Percentiles rank a stretch among this genome's conserved stretches.
phyloP scores from a whole-genome alignment of 495 filamentous ascomycete genomes.

The Aeminium ludgeri region DNA sequence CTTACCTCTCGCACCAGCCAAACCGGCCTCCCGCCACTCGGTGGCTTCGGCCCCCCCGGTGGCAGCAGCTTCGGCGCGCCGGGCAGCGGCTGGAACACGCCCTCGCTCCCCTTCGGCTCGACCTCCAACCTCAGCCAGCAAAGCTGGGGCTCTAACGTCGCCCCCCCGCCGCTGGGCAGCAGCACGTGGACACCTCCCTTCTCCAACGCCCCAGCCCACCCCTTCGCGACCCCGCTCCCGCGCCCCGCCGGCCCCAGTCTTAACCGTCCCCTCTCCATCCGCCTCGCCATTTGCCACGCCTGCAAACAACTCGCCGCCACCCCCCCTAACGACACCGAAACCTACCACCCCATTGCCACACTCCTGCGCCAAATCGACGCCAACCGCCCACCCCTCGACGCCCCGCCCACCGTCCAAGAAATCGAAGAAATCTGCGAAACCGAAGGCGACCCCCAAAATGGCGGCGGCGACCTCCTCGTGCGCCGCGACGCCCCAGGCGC shows the following conservation, averaged over 20 bases:
- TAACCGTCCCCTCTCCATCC: conserved; percentile 39
- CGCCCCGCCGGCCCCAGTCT: conserved; percentile 12
- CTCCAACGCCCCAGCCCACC: conserved; percentile 1
- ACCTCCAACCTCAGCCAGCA: conserved; percentile 4
- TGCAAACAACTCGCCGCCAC: conserved; percentile 39
- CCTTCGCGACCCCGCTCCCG: conserved; percentile 8
- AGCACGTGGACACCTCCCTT: conserved; percentile 11
- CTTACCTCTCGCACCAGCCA: not conserved
- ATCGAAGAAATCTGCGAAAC: conserved; percentile 85
- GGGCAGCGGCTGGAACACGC: conserved; percentile 20
- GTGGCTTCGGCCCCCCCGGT: conserved; percentile 7
- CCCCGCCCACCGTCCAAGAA: conserved; percentile 47
- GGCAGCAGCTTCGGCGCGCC: conserved; percentile 12
- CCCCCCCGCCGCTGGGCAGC: conserved; percentile 4
- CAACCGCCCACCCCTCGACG: conserved; percentile 37
- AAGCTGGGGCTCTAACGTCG: conserved; percentile 19
- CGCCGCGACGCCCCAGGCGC: conserved; percentile 28
- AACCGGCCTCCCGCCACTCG: not conserved
- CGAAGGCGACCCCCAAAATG: conserved; percentile 70
- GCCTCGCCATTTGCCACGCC: conserved; percentile 40
- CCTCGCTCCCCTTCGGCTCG: conserved; percentile 17
- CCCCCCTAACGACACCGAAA: conserved; percentile 24
- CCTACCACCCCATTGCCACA: conserved; percentile 48
- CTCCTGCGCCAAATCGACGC: conserved; percentile 51
- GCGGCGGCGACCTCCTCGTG: conserved; percentile 66